Conservation (phyloP, 2,329 filamentous ascomycete species). For the Fusarium palustre region DNA sequence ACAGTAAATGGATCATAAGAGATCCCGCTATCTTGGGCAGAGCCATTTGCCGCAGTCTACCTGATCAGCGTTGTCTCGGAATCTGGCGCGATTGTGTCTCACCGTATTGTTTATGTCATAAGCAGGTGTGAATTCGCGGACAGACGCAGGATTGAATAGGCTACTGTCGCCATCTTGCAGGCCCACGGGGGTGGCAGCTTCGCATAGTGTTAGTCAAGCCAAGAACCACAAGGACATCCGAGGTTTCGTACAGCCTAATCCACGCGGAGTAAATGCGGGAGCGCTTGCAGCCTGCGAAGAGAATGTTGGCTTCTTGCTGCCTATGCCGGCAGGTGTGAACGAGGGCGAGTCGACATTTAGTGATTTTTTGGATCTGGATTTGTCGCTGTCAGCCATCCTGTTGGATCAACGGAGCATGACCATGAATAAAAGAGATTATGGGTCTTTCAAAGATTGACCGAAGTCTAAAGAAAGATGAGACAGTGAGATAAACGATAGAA, state of each 20-base stretch:
- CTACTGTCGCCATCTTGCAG: constrained; percentile 58
- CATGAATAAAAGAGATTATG: not conserved
- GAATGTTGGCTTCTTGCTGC: constrained; percentile 78
- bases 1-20: constrained; percentile 74
- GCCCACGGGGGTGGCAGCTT: constrained; percentile 54
- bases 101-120: constrained; percentile 66
- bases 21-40: constrained; percentile 57
- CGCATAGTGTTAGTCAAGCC: constrained; percentile 24
- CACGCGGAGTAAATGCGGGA: constrained; percentile 83
- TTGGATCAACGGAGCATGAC: not conserved
- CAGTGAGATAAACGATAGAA: constrained; percentile 1
- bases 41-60: constrained; percentile 60
- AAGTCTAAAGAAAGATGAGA: not conserved
- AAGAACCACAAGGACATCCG: not conserved
- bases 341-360: constrained; percentile 97
- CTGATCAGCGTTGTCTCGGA: constrained; percentile 3
- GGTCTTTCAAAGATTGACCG: not conserved
- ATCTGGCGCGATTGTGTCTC: constrained; percentile 40
- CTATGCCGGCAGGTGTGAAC: constrained; percentile 78
- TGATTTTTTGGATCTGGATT: constrained; percentile 71
- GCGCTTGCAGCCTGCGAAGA: constrained; percentile 92
- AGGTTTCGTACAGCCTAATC: constrained; percentile 55
- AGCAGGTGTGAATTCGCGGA: constrained; percentile 70
- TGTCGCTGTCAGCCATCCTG: constrained; percentile 32
- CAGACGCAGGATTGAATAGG: constrained; percentile 67